phyloP scores from a whole-genome alignment of 2,329 filamentous ascomycete genomes.

The Pestalotiopsis sp. region DNA sequence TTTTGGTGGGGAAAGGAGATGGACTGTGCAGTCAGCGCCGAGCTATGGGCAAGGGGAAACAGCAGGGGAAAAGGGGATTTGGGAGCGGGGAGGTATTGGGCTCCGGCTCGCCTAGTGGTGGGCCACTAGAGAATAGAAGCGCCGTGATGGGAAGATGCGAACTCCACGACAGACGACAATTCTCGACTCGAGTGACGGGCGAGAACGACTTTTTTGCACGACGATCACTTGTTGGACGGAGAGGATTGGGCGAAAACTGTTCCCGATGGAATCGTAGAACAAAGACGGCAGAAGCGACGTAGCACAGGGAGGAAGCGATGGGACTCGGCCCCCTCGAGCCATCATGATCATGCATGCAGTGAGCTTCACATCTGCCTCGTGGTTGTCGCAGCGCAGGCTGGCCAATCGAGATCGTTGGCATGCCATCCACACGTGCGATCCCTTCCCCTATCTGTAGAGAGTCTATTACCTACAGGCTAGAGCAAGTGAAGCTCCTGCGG shows the following conservation, averaged over 20 bases:
- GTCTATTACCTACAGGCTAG: no score
- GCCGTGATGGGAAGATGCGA: background rate
- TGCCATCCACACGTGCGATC: background rate
- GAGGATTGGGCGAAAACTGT: no score
- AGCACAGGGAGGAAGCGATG: background rate
- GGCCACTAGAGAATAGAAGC: background rate
- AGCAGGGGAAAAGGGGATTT: conserved; percentile 1
- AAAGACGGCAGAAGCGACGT: background rate
- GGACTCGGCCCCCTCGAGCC: background rate
- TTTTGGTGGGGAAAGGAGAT: conserved; percentile 6
- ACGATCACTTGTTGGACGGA: background rate
- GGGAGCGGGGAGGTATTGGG: background rate
- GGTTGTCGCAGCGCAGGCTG: background rate
- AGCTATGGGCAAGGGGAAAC: background rate
- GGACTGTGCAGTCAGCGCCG: background rate
- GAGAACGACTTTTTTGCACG: background rate
- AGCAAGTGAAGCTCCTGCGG: no score
- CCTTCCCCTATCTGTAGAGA: background rate
- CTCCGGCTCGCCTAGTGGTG: background rate
- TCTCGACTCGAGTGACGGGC: background rate
- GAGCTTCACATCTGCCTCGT: background rate
- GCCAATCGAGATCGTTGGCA: background rate
- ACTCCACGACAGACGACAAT: background rate
- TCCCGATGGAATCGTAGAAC: background rate
- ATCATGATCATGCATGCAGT: background rate